Evolutionary conservation across 2,329 filamentous ascomycete species (phyloP), one percentile per base, ranked within the genome.

Genomic region (Magnaporthiopsis poae): DNA sequence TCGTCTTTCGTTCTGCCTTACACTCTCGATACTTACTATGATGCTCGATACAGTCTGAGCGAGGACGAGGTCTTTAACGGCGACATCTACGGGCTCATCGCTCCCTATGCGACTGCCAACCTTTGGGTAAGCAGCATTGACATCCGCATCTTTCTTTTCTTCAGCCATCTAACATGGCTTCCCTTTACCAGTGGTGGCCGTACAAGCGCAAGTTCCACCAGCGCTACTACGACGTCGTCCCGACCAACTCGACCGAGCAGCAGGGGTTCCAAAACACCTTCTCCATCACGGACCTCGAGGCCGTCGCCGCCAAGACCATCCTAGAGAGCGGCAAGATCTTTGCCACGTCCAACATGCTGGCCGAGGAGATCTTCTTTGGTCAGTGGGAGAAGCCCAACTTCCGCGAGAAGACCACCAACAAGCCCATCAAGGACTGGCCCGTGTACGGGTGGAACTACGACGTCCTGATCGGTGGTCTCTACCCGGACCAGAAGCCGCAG

Each of bases 381-480:
- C 72, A 79, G 7, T 84, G 81, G 81, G 76, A 77, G n/a, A 74
- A 76, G 64, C 81, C 81, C 66, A 83, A 84, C 74, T 84, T 84
- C 74, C 80, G 75, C 67, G 81, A 83, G 67, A 84, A 83, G 75
- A 76, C 74, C 18, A 82, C 79, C 36, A 75, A 81, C 72, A 66
- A 75, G 65, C 68, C 74, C n/a, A 78, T 83, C 66, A 71, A 70
- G 0, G 68, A 75, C 3, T 83, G 80, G 80, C 81, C 81, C 21
- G 81, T 83, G 33, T 82, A 82, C 69, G 81, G 81, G 13, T 83
- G 79, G 77, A 82, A 83, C 74, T 82, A 84, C 70, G 81, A 83
- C 70, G 80, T 84, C 12, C 75, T 84, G 18, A 83, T 84, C 67
- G 81, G 81, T 21, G 81, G 81, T 0, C 71, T 83, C 25, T 83